Evolutionary conservation across 2,329 filamentous ascomycete genomes (phyloP).

Genomic region (Aureobasidium leucospermi): DNA sequence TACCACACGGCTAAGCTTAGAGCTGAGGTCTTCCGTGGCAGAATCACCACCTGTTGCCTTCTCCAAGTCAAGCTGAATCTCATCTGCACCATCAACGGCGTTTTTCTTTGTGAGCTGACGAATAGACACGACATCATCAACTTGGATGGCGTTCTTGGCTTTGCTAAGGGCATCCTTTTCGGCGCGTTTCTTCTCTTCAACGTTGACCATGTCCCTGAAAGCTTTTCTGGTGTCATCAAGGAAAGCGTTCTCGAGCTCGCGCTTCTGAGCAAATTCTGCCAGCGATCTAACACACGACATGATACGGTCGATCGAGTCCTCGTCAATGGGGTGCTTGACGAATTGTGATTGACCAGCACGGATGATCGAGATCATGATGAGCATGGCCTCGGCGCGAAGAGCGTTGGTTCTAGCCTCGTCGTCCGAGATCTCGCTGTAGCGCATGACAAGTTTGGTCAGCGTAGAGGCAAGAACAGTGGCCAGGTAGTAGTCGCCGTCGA

Average conservation of each 20-base stretch:
- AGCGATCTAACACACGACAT: slow-evolving; percentile 95
- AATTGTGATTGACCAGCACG: slow-evolving; percentile 98
- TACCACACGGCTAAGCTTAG: slow-evolving; percentile 91
- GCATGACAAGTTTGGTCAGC: slow-evolving; percentile 95
- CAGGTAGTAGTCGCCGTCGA: slow-evolving; percentile 96
- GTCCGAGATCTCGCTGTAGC: slow-evolving; percentile 84
- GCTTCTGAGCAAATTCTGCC: slow-evolving; percentile 81
- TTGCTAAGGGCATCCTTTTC: slow-evolving; percentile 88
- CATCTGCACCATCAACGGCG: slow-evolving; percentile 69
- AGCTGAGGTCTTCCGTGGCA: slow-evolving; percentile 75
- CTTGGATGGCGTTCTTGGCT: slow-evolving; percentile 87
- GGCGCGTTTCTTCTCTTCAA: slow-evolving; percentile 95
- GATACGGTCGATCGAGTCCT: slow-evolving; percentile 96
- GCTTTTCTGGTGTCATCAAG: slow-evolving; percentile 91
- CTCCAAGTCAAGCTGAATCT: slow-evolving; percentile 83
- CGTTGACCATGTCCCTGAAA: slow-evolving; percentile 93
- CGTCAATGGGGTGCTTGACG: slow-evolving; percentile 92
- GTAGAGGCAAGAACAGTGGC: slow-evolving; percentile 93
- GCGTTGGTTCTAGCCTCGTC: slow-evolving; percentile 86
- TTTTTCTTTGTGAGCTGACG: slow-evolving; percentile 92
- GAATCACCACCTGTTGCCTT: slow-evolving; percentile 89
- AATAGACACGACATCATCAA: slow-evolving; percentile 90
- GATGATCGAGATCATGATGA: slow-evolving; percentile 99
- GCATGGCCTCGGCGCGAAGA: slow-evolving; percentile 91
- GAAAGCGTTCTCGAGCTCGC: slow-evolving; percentile 87